Evolutionary conservation across 2,329 filamentous ascomycete genomes (phyloP), one percentile per base, ranked within the genome.

Genomic region (Leptoxyphium fumago): DNA sequence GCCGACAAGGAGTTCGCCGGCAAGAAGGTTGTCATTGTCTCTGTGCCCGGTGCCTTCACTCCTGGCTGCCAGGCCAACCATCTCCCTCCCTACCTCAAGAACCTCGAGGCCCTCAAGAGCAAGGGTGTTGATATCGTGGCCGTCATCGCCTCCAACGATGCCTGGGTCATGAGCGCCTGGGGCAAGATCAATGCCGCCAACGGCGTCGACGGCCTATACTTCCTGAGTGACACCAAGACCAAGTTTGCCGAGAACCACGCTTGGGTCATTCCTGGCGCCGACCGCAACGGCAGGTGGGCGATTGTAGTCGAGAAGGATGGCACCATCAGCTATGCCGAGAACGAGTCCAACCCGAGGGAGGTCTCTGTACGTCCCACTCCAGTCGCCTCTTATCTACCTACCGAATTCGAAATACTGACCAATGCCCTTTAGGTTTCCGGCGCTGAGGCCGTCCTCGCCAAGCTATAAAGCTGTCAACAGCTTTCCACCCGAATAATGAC

Each of bases 61-160:
- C 85, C 86, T 26, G 83, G 83, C 56, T 94, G 87, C 77, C 82
- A 84, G 55, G 81, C 77, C 58, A 73, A 74, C 63, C 86, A 94
- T 70, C 71, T 94, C 48, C 82, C 84, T 48, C 81, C 82, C 49
- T 94, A 86, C 74, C 75, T 89, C 55, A 66, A 75, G 64, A 80
- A 84, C 62, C 68, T 80, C 53, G 69, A 75, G 43, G 71, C 80
- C 59, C 72, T 93, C 64, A 80, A 79, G 69, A 69, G 69, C 60
- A 89, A 89, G 74, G 85, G 84, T 56, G 82, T 93, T 53, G 86
- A 94, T 65, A 65, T 82, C 50, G 77, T 94, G 57, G 75, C 85
- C 53, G 77, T 91, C 59, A 80, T 93, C 58, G 83, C 85, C 47
- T 81, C 71, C 71, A 94, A 94, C 67, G 87, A 94, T 66, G 71